These are phyloP conservation scores for Rhodomyrtus tomentosa DNA, from an alignment of 345 rosid genomes.

Conservation along the genomic window DNA sequence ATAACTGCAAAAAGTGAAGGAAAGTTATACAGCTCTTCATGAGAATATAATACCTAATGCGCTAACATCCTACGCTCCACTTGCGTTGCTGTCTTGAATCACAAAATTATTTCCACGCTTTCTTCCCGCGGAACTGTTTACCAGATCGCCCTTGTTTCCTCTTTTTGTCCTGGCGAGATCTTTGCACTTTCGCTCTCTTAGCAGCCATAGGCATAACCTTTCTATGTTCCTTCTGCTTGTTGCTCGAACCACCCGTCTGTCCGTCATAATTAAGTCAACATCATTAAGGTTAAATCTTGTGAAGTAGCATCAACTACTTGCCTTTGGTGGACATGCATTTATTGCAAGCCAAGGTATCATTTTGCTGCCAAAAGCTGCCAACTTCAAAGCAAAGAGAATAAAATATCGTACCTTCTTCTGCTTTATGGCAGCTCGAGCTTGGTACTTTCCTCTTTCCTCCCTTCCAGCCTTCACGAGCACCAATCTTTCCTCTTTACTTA, in stretches of 20 bases:
- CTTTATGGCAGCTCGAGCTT: slow-evolving; percentile 59
- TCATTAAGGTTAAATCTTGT: neutral
- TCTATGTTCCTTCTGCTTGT: slow-evolving; percentile 78
- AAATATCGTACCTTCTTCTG: slow-evolving; percentile 60
- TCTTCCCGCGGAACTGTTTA: slow-evolving; percentile 78
- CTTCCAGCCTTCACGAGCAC: slow-evolving; percentile 80
- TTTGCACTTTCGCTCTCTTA: slow-evolving; percentile 42
- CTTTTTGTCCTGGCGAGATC: slow-evolving; percentile 37
- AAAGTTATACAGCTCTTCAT: neutral
- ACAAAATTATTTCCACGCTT: slow-evolving; percentile 61
- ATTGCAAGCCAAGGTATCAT: neutral
- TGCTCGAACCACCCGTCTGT: slow-evolving; percentile 79
- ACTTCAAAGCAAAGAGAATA: neutral
- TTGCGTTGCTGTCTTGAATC: neutral
- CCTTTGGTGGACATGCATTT: neutral
- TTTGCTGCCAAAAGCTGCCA: neutral
- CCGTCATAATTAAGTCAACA: neutral
- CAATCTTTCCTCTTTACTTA: slow-evolving; percentile 74
- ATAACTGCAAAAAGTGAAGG: neutral
- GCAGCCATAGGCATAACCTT: slow-evolving; percentile 87
- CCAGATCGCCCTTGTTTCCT: slow-evolving; percentile 34
- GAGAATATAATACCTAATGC: neutral
- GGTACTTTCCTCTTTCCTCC: slow-evolving; percentile 68
- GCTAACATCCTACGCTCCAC: neutral
- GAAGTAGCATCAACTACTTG: neutral